Base-by-base conservation (phyloP, 805 yeast genomes). In the Sugiyamaella chiloensis region DNA sequence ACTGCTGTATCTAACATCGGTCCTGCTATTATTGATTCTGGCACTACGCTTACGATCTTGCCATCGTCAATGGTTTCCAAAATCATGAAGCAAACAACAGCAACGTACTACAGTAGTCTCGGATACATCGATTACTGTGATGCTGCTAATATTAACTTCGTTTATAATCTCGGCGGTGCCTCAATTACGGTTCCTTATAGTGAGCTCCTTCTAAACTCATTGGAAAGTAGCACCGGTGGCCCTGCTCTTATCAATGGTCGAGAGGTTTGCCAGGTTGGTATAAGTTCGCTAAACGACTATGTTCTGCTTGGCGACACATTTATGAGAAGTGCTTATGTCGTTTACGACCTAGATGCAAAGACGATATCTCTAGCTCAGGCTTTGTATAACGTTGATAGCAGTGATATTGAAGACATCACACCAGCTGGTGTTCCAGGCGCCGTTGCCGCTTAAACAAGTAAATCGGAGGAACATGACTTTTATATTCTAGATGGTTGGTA, bases 301-400 rank as follows among this genome's bases (percentile, higher is more conserved):
- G 43, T 27, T 35, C 70, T 81, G 46, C 68, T 85, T 30, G 93
- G 93, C 8, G 89, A 83, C 60, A 74, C 76, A 39, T 76, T 85
- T 59, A 65, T 85, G 53, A 71, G 86, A 46, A 73, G 76, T 34
- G 83, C 82, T 3, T 86, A 85, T 60, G 74, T 78, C 23, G 87
- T 82, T n/a, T 82, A 75, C 62, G 86, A 86, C 61, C 67, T 83
- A 44, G 87, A 81, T 19, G 75, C 73, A 56, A 63, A 61, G 42
- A 71, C 77, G 58, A 67, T 84, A 27, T 77, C 83, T 0, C 52
- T 85, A 47, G 88, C 83, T 14, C 74, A 71, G 49, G 71, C 76
- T 32, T 51, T 46, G 21, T 59, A 46, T 49, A 56, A 63, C 52
- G 20, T 9, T 6, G 51, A 47, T 16, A 44, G 60, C 26, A 56